Evolutionary conservation across 257 asterid genomes (phyloP), one percentile per base, ranked within the genome.

Genomic region (Nicotiana tabacum): DNA sequence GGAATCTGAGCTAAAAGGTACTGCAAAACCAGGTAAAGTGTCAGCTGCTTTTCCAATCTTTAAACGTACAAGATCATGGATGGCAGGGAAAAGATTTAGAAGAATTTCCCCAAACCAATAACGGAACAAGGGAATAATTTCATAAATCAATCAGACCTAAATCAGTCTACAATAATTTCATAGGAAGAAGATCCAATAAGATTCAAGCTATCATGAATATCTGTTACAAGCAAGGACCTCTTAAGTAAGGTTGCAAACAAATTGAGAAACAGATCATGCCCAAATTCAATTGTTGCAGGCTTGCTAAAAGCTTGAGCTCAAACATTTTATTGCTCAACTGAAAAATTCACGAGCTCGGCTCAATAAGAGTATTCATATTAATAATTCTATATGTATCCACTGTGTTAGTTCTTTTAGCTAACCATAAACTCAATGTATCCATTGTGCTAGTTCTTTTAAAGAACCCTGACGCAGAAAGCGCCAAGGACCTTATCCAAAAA

Each of bases 1-100:
- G 79, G 39, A 60, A 74, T 48, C 79, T 74, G 48, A 74, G 61
- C 79, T 74, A 74, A 60, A 74, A 74, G 15, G 79, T 74, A 74
- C 39, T 12, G 78, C 24, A 74, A 72, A 46, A 48, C 29, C 98
- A 98, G 79, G 13, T 6, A 24, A 46, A 72, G 39, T 48, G 48
- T 74, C 79, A 74, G 79, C 39, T 46, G 48, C 27, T 74, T 60
- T 60, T 74, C 62, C 17, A 46, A 48, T 48, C 60, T 48, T 48
- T 35, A 48, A 48, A 74, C 84, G 1, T 13, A 35, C 58, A 48
- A 27, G 61, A 46, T 35, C 39, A 7, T 37, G 46, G 9, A 43
- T 21, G 37, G 61, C 43, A 74, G 62, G 61, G 24, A 13, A 74
- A 74, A 74, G 6, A 24, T 21, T 48, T 48, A 24, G 21, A 48